phyloP scores from a whole-genome alignment of 169 alveolate species.

The Eimeria brunetti region DNA sequence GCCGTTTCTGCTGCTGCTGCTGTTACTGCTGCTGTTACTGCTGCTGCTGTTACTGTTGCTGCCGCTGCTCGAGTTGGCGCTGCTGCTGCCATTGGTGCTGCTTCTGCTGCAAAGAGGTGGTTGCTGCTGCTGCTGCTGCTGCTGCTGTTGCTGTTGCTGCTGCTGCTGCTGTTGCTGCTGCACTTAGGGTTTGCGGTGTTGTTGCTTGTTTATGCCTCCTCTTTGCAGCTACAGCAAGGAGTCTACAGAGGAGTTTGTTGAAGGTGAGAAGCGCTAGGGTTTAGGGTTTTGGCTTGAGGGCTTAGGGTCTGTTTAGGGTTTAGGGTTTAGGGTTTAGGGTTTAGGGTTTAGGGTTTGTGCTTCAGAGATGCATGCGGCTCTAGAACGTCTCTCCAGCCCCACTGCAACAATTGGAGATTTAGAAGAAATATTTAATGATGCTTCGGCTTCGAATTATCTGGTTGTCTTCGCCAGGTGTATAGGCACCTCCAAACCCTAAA shows the following conservation, averaged over 20 bases:
- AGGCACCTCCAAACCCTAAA: not conserved
- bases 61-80: not conserved
- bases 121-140: not conserved
- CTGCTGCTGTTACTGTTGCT: not conserved
- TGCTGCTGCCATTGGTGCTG: not conserved
- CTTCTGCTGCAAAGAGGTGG: not conserved
- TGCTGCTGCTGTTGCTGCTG: not conserved
- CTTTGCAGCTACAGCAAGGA: not conserved
- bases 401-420: not conserved
- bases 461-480: constrained; percentile 67
- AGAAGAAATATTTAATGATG: constrained; percentile 54
- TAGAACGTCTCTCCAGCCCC: constrained; percentile 18
- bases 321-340: constrained; percentile 11
- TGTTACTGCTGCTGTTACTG: too few relatives aligned
- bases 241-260: not conserved
- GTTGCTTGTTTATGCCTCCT: not conserved
- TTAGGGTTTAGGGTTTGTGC: not conserved
- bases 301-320: too few relatives aligned
- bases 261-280: not conserved
- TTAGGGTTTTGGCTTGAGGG: too few relatives aligned
- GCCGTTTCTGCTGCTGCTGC: too few relatives aligned
- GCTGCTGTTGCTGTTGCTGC: constrained; percentile 7
- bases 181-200: not conserved
- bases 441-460: constrained; percentile 42
- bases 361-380: constrained; percentile 42